Evolutionary conservation across 306 rosid species (phyloP), one percentile per base, ranked within the genome.

Genomic region (Vigna reflexopilosa): DNA sequence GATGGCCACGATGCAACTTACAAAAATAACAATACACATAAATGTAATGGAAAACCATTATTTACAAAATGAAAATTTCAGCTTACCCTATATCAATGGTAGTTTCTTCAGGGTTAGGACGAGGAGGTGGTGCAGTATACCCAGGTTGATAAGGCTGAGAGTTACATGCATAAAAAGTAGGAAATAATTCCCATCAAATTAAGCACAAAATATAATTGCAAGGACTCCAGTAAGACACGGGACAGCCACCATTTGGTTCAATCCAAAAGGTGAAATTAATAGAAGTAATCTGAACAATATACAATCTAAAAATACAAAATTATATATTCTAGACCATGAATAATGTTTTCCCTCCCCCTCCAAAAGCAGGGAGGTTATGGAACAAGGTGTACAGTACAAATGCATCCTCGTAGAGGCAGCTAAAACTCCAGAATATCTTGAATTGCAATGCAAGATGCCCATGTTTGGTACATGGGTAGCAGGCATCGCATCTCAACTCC

Each of bases 1-100:
- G 7, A 42, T 3, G 13, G 16, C 73, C 47, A 68, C 72, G 28
- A 66, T 15, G 19, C 70, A 30, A 57, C 45, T 66, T 47, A 10
- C 11, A 26, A 52, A 61, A 38, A 13, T 40, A 73, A 65, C 19
- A 42, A 4, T 38, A 36, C 34, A 51, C 24, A 19, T 17, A 68
- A 72, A 36, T 58, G 67, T 13, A 56, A 57, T 45, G 8, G 15
- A 67, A 57, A 67, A 34, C 59, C 4, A 10, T 44, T 38, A 59
- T 24, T 15, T 45, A 24, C 20, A 47, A 22, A 54, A 36, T 61
- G 55, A 34, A 65, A 17, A 19, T n/a, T 28, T 30, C 47, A 36
- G 48, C 89, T 78, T 82, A 96, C 99, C 98, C 98, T 59, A 96
- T 88, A 64, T 96, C 96, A 77, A 96, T 96, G 52, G 94, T 82